A percentile compares a stretch with the other conserved stretches of the same genome.
Evolutionary conservation across 306 rosid genomes (phyloP).

Genomic region (Neltuma alba): DNA sequence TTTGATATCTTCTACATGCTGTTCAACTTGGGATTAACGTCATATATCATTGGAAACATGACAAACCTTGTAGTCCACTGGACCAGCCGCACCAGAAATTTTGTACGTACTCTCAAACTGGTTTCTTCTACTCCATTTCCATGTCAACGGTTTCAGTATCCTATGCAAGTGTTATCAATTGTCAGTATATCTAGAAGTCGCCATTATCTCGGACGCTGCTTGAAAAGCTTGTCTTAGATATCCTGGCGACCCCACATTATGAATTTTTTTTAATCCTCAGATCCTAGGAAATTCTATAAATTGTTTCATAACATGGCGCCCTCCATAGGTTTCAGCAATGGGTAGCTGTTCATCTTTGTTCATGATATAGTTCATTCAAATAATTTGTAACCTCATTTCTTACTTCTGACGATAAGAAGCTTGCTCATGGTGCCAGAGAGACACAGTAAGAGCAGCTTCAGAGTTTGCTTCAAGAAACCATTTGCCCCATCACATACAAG

Average conservation of each 20-base stretch:
- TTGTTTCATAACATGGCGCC: neutral
- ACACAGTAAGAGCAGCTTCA: conserved; percentile 69
- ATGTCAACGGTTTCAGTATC: neutral
- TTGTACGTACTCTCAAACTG: conserved; percentile 54
- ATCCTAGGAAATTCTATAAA: conserved; percentile 3
- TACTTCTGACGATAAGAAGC: conserved; percentile 25
- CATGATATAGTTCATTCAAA: neutral
- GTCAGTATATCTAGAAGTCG: conserved; percentile 15
- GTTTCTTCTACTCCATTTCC: conserved; percentile 6
- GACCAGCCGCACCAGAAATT: conserved; percentile 88
- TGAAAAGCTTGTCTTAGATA: conserved; percentile 1
- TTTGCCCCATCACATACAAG: conserved; percentile 60
- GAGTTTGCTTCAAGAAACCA: conserved; percentile 80
- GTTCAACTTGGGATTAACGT: conserved; percentile 80
- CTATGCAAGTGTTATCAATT: conserved; percentile 20
- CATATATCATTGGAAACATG: conserved; percentile 94
- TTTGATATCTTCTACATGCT: conserved; percentile 83
- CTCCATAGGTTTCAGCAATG: neutral
- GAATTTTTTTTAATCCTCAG: neutral
- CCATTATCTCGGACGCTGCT: conserved; percentile 5
- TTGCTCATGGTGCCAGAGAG: conserved; percentile 60
- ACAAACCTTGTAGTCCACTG: conserved; percentile 89
- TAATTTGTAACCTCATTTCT: neutral
- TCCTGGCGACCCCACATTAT: conserved; percentile 39
- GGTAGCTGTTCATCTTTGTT: neutral